Base-by-base conservation (phyloP, 306 rosid species). In the Cicer bijugum region DNA sequence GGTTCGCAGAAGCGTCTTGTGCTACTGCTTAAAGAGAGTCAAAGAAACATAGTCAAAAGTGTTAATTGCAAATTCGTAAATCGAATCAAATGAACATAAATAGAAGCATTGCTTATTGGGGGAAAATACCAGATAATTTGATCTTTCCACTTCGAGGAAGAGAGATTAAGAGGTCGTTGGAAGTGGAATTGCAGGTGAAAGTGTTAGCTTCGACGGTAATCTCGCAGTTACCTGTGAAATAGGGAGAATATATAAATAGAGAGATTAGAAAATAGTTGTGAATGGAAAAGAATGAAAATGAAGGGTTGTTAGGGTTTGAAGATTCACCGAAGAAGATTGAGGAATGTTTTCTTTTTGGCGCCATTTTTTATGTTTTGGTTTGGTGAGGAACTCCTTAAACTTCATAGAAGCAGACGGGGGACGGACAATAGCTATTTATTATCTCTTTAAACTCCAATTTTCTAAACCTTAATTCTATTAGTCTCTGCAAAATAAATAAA, bases 261-360 rank as follows among this genome's bases (percentile, higher is more conserved):
- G 45, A 12, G 17, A 61, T 60, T 11, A 79, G 59, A 45, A 39
- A 61, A 28, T 44, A 6, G 40, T 1, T 6, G 8, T 2, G 43
- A 59, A 59, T 33, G 6, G 2, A 33, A 12, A 12, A 12, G 11
- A 9, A 7, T n/a, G 19, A 35, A 3, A 52, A 17, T 43, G 6
- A 0, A 56, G 15, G 8, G 40, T 11, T 12, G 43, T 66, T 76
- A 80, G 75, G 77, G 82, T 74, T 76, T 43, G 64, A 62, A 69
- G 64, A 10, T 66, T 82, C 75, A 90, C 97, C 96, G 45, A 88
- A 84, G 46, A 78, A 77, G 74, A 90, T 81, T 44, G 89, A 76
- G 17, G 76, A 67, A 80, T 80, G 50, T 40, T 48, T 78, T 77
- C 69, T 77, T 75, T 75, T 86, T 80, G 84, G 94, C 88, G 89